Conservation (phyloP, 2,329 filamentous ascomycete species). For the Aspergillus intermedius region DNA sequence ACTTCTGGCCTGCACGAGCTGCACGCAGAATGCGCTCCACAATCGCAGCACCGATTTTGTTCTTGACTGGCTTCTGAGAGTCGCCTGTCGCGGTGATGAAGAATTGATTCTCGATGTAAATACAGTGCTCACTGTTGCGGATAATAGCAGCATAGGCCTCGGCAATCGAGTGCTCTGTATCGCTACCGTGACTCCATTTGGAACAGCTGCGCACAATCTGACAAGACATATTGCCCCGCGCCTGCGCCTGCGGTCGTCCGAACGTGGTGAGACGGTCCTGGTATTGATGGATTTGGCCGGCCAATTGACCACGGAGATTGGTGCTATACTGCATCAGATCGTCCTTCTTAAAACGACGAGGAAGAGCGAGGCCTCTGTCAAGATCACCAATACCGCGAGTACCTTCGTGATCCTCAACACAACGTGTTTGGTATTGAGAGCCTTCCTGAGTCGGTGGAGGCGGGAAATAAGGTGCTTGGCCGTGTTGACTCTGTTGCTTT, state of each 20-base stretch:
- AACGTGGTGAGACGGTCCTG: constrained; percentile 30
- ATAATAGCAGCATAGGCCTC: constrained; percentile 84
- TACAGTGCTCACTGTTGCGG: constrained; percentile 76
- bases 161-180: constrained; percentile 73
- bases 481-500: constrained; percentile 19
- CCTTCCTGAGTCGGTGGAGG: constrained; percentile 33
- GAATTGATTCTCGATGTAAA: constrained; percentile 99
- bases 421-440: constrained; percentile 27
- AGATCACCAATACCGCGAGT: constrained; percentile 27
- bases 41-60: constrained; percentile 84
- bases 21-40: constrained; percentile 83
- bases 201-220: constrained; percentile 65
- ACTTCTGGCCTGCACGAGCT: constrained; percentile 75
- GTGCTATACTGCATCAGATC: constrained; percentile 34
- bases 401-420: constrained; percentile 28
- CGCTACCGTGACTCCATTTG: constrained; percentile 95
- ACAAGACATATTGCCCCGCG: constrained; percentile 31
- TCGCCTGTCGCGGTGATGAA: constrained; percentile 93
- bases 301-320: constrained; percentile 34
- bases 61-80: constrained; percentile 76
- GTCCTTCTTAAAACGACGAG: constrained; percentile 26
- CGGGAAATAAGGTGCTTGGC: constrained; percentile 36
- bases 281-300: constrained; percentile 40
- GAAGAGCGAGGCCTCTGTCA: constrained; percentile 27
- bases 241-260: constrained; percentile 17